Evolutionary conservation across 441 rosid genomes (phyloP).

Genomic region (Croton setiger): DNA sequence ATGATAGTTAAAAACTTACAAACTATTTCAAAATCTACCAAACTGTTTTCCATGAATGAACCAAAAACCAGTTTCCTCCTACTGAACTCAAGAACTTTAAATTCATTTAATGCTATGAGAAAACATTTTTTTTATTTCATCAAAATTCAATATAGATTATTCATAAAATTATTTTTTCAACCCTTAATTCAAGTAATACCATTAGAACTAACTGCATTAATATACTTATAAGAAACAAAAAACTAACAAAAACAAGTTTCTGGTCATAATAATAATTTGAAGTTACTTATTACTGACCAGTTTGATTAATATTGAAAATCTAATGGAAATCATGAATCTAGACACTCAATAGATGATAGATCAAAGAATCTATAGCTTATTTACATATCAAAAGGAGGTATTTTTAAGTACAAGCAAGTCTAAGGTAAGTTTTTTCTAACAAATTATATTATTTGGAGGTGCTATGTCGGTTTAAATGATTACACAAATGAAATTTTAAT

Average conservation of each 20-base stretch:
- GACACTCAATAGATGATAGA: background rate
- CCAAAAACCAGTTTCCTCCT: background rate
- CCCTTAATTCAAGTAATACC: background rate
- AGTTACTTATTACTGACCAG: background rate
- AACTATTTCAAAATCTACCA: background rate
- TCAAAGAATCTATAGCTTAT: background rate
- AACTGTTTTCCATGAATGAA: background rate
- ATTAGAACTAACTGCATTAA: background rate
- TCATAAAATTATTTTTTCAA: too few relatives aligned
- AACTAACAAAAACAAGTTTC: background rate
- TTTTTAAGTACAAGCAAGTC: background rate
- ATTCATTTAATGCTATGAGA: background rate
- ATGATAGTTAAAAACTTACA: background rate
- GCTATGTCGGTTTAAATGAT: background rate
- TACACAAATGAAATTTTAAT: too few relatives aligned
- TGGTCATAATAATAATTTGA: background rate
- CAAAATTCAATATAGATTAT: background rate
- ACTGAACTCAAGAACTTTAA: background rate
- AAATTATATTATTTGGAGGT: background rate
- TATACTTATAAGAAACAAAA: background rate
- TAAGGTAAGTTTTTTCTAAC: background rate
- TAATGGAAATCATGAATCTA: background rate
- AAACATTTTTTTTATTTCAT: background rate
- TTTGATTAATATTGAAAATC: background rate
- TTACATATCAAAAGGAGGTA: background rate